Base-by-base conservation (phyloP, 345 rosid species). In the Carallia pectinifolia region DNA sequence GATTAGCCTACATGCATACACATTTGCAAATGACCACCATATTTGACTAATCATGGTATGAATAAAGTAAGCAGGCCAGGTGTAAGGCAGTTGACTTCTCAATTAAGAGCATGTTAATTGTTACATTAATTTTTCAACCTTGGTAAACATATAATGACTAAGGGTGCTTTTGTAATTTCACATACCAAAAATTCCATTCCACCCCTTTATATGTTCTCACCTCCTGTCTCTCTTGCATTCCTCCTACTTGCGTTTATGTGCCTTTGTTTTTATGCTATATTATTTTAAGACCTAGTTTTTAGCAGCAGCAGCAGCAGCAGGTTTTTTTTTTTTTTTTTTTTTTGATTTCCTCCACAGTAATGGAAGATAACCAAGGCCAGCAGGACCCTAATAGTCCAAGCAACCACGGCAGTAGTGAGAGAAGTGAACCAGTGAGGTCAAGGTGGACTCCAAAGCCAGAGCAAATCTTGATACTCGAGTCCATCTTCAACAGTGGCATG, bases 361-460 rank as follows among this genome's bases (percentile, higher is more conserved):
- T 94, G 98, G 91, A 87, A 88, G 90, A 91, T 39, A 67, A 63
- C 79, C 88, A 86, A 71, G 61, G 77, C 72, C 85, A 72, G 70
- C 85, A 72, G 71, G 91, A 79, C 62, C 76, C 80, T 44, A 78
- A 83, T 47, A 79, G 83, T 72, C 78, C 83, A 9, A 75, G 82
- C 53, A 48, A 36, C 71, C 83, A 65, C 12, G 72, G 77, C 67
- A 63, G 76, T 63, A 69, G 74, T 3, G 87, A 80, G 71, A 79
- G 90, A 66, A 76, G 79, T 23, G 97, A 94, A 71, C 88, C 93
- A 1, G 97, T 91, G 59, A 76, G 99, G 74, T 95, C 99, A 65
- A 71, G 99, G 76, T 95, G 99, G 99, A 91, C 97, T 38, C 99
- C 99, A 6, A 95, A 95, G 80, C 94, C 97, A 12, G 99, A 95